Conservation (phyloP, 495 filamentous ascomycete genomes). For the Jackrogersella multiformis region DNA sequence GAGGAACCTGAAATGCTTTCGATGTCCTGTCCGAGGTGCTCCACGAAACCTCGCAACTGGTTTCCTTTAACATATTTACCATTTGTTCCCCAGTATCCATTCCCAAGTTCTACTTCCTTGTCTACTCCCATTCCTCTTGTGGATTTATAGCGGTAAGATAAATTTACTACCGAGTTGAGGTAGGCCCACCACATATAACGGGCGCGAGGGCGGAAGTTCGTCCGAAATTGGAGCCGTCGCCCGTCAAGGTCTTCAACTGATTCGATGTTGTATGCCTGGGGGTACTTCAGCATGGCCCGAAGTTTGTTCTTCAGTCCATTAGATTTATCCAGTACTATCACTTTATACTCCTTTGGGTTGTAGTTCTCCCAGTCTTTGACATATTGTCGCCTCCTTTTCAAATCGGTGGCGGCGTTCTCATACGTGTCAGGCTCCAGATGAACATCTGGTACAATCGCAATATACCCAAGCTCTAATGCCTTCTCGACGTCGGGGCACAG, state of each 20-base stretch:
- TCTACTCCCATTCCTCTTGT: not conserved
- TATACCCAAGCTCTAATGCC: not conserved
- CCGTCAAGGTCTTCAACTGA: constrained; percentile 14
- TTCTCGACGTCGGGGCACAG: not conserved
- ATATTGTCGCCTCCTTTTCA: not conserved
- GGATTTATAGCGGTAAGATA: not conserved
- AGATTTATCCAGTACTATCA: not conserved
- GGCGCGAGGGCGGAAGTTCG: not conserved
- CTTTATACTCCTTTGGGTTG: not conserved
- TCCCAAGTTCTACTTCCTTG: not conserved
- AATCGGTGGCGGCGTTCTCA: not conserved
- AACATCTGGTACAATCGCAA: not conserved
- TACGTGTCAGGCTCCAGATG: not conserved
- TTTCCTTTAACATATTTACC: not conserved
- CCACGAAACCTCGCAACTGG: not conserved
- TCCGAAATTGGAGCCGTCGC: not conserved
- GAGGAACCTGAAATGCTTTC: not conserved
- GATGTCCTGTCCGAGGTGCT: not conserved
- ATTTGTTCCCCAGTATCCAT: not conserved
- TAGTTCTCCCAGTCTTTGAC: not conserved
- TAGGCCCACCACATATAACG: constrained; percentile 17
- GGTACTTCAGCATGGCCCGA: not conserved
- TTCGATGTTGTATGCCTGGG: not conserved
- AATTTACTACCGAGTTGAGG: not conserved
- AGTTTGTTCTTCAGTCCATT: not conserved